Conservation (phyloP, 768 basidiomycete species). For the Tulasnella sp. region DNA sequence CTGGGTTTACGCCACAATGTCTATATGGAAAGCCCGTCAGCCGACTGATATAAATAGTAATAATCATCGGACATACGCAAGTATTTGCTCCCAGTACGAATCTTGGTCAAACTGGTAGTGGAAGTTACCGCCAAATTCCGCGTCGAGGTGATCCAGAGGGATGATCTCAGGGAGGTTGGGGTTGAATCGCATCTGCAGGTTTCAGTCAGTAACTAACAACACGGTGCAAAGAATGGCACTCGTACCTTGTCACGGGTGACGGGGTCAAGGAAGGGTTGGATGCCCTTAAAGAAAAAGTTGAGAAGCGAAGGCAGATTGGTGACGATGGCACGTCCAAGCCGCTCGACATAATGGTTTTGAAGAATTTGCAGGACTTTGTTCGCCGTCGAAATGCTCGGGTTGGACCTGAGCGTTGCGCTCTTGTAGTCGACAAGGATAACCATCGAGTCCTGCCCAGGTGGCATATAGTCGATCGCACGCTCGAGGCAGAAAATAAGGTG, state of each 20-base stretch:
- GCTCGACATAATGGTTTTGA: conserved; percentile 82
- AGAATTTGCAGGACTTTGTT: conserved; percentile 69
- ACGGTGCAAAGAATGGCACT: neutral
- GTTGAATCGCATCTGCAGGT: conserved; percentile 70
- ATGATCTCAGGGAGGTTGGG: conserved; percentile 67
- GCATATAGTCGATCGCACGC: conserved; percentile 82
- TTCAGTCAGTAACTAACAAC: neutral
- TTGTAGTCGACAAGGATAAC: conserved; percentile 81
- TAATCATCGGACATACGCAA: neutral
- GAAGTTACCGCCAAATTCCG: conserved; percentile 59
- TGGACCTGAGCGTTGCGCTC: conserved; percentile 65
- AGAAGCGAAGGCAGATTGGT: conserved; percentile 67
- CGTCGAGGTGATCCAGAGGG: conserved; percentile 61
- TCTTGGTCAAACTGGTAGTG: conserved; percentile 60
- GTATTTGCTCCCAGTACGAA: conserved; percentile 58
- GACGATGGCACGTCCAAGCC: conserved; percentile 71
- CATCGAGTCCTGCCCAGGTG: conserved; percentile 67
- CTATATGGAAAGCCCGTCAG: conserved; percentile 24
- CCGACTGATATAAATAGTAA: conserved; percentile 11
- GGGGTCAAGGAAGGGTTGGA: conserved; percentile 77
- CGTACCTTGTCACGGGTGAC: conserved; percentile 76
- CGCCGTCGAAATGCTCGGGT: conserved; percentile 70
- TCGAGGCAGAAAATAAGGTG: conserved; percentile 87
- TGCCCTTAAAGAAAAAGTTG: conserved; percentile 70
- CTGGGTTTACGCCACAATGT: conserved; percentile 43